phyloP scores from a whole-genome alignment of 23 red algal species.

The Gracilariopsis chorda region DNA sequence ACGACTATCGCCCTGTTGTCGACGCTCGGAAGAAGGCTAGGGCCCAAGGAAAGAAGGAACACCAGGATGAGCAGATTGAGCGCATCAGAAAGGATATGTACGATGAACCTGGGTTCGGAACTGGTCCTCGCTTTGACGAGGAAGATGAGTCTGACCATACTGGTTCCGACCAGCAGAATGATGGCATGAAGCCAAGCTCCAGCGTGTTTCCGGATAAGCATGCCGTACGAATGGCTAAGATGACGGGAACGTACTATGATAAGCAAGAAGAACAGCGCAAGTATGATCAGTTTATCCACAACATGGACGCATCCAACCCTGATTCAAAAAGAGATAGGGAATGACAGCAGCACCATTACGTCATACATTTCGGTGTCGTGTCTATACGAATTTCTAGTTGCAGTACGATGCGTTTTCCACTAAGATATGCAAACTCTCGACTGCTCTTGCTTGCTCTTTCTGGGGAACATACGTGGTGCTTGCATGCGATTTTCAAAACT shows the following conservation, averaged over 20 bases:
- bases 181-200: background rate
- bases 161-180: background rate
- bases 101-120: conserved; percentile 29
- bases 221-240: conserved; percentile 6
- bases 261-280: background rate
- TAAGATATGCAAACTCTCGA: too few relatives aligned
- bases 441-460: too few relatives aligned
- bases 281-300: background rate
- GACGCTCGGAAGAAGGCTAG: background rate
- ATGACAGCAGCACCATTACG: too few relatives aligned
- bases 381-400: too few relatives aligned
- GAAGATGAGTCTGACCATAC: too few relatives aligned
- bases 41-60: background rate
- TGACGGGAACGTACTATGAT: background rate
- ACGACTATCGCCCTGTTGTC: conserved; percentile 62
- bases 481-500: too few relatives aligned
- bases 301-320: background rate
- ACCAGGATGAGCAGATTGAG: conserved; percentile 22
- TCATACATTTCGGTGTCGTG: too few relatives aligned
- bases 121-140: background rate
- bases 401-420: too few relatives aligned
- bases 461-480: too few relatives aligned
- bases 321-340: background rate
- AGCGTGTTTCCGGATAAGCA: background rate
- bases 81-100: conserved; percentile 1